These are phyloP conservation scores for Graphilbum sp. DNA, from an alignment of 2,329 filamentous ascomycete species.

Conservation along the genomic window DNA sequence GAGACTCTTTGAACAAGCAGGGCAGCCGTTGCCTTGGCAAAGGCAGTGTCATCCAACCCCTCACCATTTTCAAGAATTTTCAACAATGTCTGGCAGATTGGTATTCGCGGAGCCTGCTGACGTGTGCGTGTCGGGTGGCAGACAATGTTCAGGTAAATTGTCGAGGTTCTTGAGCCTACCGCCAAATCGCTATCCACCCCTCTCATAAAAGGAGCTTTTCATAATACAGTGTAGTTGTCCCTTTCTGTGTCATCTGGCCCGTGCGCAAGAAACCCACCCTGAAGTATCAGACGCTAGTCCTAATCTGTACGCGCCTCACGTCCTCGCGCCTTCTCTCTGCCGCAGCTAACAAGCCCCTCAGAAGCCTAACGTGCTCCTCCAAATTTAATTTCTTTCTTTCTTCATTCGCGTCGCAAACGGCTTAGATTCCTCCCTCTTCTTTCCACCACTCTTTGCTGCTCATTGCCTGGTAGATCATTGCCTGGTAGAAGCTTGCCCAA, in stretches of 20 bases:
- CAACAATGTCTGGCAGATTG: background rate
- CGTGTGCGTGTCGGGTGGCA: background rate
- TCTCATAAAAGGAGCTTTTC: conserved; percentile 9
- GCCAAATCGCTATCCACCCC: conserved; percentile 5
- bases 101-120: background rate
- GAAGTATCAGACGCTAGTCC: conserved; percentile 1
- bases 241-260: conserved; percentile 8
- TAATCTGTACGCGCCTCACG: conserved; percentile 4
- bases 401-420: background rate
- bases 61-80: conserved; percentile 1
- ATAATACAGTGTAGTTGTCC: conserved; percentile 9
- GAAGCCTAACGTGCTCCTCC: no score
- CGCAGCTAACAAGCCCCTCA: background rate
- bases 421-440: background rate
- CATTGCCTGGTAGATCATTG: no score
- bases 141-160: background rate
- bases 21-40: no score
- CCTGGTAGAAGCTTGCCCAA: no score
- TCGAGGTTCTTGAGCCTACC: background rate
- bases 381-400: conserved; percentile 1
- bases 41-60: no score
- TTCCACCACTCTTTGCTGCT: background rate
- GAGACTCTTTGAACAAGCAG: background rate
- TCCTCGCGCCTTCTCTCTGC: background rate
- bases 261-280: conserved; percentile 4